phyloP scores from a whole-genome alignment of 306 rosid genomes.

The Psophocarpus tetragonolobus region DNA sequence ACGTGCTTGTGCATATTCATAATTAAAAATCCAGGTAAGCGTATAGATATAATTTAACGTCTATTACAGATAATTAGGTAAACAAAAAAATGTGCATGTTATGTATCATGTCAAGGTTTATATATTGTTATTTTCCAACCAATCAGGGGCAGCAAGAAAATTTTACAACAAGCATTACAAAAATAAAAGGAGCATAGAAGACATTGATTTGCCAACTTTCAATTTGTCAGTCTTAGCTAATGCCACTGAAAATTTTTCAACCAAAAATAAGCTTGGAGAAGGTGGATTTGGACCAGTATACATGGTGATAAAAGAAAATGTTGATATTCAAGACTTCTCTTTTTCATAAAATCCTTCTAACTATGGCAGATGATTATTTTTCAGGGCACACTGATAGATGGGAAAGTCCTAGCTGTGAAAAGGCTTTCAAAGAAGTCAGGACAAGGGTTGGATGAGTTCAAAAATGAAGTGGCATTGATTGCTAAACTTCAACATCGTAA shows the following conservation, averaged over 20 bases:
- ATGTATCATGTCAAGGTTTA: neutral
- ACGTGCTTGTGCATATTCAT: neutral
- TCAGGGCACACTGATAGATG: neutral
- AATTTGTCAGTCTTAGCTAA: neutral
- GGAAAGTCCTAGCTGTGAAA: neutral
- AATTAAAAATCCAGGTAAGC: neutral
- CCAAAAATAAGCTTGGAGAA: neutral
- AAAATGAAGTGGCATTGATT: neutral
- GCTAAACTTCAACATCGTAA: neutral
- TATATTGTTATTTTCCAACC: neutral
- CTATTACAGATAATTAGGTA: too few species aligned
- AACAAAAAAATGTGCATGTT: neutral
- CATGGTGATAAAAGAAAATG: neutral
- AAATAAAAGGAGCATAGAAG: neutral
- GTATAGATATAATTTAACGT: neutral
- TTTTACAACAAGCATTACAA: neutral
- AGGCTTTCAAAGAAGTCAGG: neutral
- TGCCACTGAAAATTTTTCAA: neutral
- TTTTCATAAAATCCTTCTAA: neutral
- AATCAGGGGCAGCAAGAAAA: neutral
- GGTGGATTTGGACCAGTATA: neutral
- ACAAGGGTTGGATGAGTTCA: neutral
- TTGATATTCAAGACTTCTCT: neutral
- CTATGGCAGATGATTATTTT: neutral
- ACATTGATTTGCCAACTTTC: neutral